Evolutionary conservation across 148 eudicot genomes (phyloP).

Genomic region (Nepenthes mirabilis): DNA sequence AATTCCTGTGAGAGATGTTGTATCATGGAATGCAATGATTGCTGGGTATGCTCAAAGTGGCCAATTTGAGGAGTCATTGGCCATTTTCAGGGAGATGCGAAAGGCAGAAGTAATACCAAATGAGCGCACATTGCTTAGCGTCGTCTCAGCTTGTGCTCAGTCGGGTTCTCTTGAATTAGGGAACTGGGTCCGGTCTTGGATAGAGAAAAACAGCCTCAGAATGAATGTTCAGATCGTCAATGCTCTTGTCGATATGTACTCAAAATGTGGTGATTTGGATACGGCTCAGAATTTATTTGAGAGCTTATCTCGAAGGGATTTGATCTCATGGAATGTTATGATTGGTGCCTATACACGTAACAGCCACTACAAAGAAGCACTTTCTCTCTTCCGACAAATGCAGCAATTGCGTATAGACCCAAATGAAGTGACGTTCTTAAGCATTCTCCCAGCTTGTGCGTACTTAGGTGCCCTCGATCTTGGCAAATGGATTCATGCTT

Average conservation of each 20-base stretch:
- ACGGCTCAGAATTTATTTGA: constrained; percentile 36
- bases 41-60: constrained; percentile 41
- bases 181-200: constrained; percentile 26
- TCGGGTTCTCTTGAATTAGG: constrained; percentile 33
- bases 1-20: constrained; percentile 50
- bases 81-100: constrained; percentile 37
- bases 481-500: constrained; percentile 59
- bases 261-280: constrained; percentile 39
- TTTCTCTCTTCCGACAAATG: constrained; percentile 42
- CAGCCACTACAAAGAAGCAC: constrained; percentile 32
- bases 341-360: constrained; percentile 43
- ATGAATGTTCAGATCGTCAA: constrained; percentile 20
- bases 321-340: constrained; percentile 58
- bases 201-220: constrained; percentile 17
- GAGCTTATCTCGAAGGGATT: constrained; percentile 23
- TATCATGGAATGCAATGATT: constrained; percentile 68
- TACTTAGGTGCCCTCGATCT: constrained; percentile 45
- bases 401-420: constrained; percentile 19
- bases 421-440: constrained; percentile 40
- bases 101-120: constrained; percentile 20
- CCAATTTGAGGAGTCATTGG: constrained; percentile 20
- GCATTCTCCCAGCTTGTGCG: constrained; percentile 44
- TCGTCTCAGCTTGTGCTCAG: constrained; percentile 44
- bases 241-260: constrained; percentile 50
- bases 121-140: constrained; percentile 32